These are phyloP conservation scores for Neurospora sp. DNA, from an alignment of 495 filamentous ascomycete genomes.

Conservation along the genomic window DNA sequence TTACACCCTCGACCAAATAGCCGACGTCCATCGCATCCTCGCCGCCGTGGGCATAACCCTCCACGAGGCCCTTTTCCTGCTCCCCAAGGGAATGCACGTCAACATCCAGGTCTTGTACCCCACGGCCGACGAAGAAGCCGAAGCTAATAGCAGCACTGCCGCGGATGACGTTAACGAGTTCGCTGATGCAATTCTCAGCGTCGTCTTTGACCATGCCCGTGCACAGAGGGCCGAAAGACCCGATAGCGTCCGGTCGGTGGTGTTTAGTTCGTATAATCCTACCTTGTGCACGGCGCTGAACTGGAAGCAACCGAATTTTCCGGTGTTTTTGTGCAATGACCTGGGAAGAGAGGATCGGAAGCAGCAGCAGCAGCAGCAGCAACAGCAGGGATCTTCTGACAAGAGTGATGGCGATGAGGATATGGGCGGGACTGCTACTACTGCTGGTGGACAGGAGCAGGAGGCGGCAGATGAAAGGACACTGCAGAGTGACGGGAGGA, in stretches of 20 bases:
- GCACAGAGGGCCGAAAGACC: constrained; percentile 55
- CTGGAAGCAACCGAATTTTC: constrained; percentile 99
- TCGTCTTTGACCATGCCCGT: constrained; percentile 88
- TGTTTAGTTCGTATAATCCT: constrained; percentile 85
- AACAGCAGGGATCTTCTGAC: neutral
- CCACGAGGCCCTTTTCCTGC: constrained; percentile 57
- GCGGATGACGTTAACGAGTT: constrained; percentile 65
- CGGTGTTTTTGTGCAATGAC: constrained; percentile 90
- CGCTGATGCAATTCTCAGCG: constrained; percentile 69
- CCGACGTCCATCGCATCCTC: constrained; percentile 56
- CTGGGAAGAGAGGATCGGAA: constrained; percentile 49
- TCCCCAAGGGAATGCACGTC: constrained; percentile 70
- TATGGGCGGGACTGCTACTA: neutral
- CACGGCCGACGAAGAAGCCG: constrained; percentile 54
- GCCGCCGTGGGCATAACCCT: constrained; percentile 67
- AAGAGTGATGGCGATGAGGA: neutral
- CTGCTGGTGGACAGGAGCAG: constrained; percentile 10
- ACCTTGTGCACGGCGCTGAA: constrained; percentile 87
- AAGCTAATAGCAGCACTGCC: neutral
- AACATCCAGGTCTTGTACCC: constrained; percentile 85
- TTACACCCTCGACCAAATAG: constrained; percentile 45
- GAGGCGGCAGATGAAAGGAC: constrained; percentile 16
- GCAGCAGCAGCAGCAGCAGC: neutral
- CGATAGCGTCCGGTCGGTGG: constrained; percentile 67
- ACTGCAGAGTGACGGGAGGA: constrained; percentile 54